Percentiles rank a stretch among this genome's conserved stretches.
Evolutionary conservation across 78 protist genomes (phyloP).

Genomic region (Ministeria vibrans): DNA sequence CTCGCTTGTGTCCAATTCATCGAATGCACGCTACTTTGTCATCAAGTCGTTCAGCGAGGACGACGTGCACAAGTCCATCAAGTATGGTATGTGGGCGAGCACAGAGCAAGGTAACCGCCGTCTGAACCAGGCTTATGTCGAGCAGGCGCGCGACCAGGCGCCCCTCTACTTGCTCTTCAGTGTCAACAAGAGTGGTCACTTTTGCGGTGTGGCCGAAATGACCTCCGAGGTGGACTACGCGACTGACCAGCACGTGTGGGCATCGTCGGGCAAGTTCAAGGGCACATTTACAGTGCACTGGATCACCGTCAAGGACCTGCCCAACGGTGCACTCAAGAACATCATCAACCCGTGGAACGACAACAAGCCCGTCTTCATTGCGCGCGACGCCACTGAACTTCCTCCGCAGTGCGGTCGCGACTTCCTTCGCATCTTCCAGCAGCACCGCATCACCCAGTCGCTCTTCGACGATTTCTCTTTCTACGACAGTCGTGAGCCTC

Average conservation of each 20-base stretch:
- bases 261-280: constrained; percentile 16
- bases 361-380: no score
- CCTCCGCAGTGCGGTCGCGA: no score
- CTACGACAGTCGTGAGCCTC: no score
- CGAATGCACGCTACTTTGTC: constrained; percentile 34
- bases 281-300: constrained; percentile 7
- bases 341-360: no score
- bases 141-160: neutral
- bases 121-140: constrained; percentile 20
- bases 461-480: no score
- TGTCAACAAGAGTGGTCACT: constrained; percentile 22
- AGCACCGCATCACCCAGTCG: no score
- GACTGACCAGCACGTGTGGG: neutral
- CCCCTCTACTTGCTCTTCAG: constrained; percentile 29
- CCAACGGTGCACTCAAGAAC: no score
- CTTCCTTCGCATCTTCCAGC: no score
- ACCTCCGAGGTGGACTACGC: constrained; percentile 18
- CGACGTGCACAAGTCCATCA: constrained; percentile 36
- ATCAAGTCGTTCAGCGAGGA: constrained; percentile 29
- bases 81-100: constrained; percentile 16
- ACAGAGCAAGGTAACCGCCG: constrained; percentile 27
- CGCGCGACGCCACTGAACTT: no score
- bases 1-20: no score
- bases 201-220: constrained; percentile 32
- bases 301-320: constrained; percentile 25